Evolutionary conservation across 305 asterid species (phyloP).

Genomic region (Fraxinus sp.): DNA sequence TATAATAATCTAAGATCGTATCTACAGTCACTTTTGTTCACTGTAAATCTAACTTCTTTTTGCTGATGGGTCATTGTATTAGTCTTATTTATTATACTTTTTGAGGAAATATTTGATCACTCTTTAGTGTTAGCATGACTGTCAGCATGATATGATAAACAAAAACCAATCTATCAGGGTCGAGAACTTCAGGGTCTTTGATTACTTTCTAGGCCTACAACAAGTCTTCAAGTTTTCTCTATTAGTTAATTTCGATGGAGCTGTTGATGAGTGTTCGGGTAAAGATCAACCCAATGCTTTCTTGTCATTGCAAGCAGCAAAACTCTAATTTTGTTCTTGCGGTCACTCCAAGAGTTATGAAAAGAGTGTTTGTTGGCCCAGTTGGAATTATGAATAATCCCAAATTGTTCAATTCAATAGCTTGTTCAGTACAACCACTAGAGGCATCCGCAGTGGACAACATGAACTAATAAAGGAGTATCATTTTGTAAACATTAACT

Average conservation of each 20-base stretch:
- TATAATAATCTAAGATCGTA: not conserved
- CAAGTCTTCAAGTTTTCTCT: not conserved
- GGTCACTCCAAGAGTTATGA: slow-evolving; percentile 34
- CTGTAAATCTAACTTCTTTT: not conserved
- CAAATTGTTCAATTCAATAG: slow-evolving; percentile 37
- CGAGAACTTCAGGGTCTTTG: not conserved
- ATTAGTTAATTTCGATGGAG: slow-evolving; percentile 30
- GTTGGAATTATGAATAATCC: slow-evolving; percentile 37
- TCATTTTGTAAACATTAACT: not conserved
- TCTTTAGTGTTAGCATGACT: not conserved
- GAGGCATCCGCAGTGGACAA: slow-evolving; percentile 39
- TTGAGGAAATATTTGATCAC: not conserved
- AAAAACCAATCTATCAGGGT: not conserved
- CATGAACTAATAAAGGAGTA: too few relatives aligned
- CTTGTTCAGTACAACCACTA: slow-evolving; percentile 63
- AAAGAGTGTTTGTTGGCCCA: slow-evolving; percentile 28
- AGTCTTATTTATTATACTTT: not conserved
- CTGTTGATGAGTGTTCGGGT: slow-evolving; percentile 36
- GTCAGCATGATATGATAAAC: not conserved
- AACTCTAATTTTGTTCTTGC: slow-evolving; percentile 27
- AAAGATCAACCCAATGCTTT: slow-evolving; percentile 27
- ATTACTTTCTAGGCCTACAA: not conserved
- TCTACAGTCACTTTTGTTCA: not conserved
- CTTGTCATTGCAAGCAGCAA: slow-evolving; percentile 27
- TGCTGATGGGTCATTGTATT: not conserved